Conservation (phyloP, 1,284 basidiomycete species). For the Sanghuangporus baumii region DNA sequence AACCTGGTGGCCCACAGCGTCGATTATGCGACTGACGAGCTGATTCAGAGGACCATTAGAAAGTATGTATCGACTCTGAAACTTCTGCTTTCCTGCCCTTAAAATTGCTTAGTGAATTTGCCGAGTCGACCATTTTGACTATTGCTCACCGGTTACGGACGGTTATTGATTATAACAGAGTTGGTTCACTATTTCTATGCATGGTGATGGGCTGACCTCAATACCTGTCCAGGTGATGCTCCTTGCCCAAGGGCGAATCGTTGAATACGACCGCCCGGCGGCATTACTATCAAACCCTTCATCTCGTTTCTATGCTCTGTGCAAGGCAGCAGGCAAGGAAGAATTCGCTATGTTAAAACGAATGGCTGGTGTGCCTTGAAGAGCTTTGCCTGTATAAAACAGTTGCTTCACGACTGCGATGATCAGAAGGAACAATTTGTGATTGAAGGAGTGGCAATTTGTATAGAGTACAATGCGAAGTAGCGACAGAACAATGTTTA, state of each 20-base stretch:
- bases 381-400: not conserved
- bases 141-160: slow-evolving; percentile 66
- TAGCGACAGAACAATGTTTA: not conserved
- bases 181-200: slow-evolving; percentile 27
- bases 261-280: slow-evolving; percentile 77
- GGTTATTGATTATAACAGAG: slow-evolving; percentile 55
- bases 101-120: slow-evolving; percentile 38
- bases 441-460: not conserved
- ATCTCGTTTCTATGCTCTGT: slow-evolving; percentile 73
- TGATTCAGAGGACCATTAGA: slow-evolving; percentile 70
- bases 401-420: not conserved
- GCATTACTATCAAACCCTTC: slow-evolving; percentile 59
- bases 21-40: slow-evolving; percentile 74
- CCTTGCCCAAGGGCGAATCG: slow-evolving; percentile 78
- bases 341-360: slow-evolving; percentile 74
- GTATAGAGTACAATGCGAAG: not conserved
- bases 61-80: slow-evolving; percentile 41
- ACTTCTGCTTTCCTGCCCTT: not conserved
- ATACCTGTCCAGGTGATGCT: slow-evolving; percentile 61
- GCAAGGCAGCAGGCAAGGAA: slow-evolving; percentile 78
- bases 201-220: not conserved
- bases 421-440: not conserved
- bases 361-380: slow-evolving; percentile 41
- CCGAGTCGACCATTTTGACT: slow-evolving; percentile 49
- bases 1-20: slow-evolving; percentile 36